Evolutionary conservation across 257 asterid species (phyloP).

Genomic region (Lithospermum erythrorhizon): DNA sequence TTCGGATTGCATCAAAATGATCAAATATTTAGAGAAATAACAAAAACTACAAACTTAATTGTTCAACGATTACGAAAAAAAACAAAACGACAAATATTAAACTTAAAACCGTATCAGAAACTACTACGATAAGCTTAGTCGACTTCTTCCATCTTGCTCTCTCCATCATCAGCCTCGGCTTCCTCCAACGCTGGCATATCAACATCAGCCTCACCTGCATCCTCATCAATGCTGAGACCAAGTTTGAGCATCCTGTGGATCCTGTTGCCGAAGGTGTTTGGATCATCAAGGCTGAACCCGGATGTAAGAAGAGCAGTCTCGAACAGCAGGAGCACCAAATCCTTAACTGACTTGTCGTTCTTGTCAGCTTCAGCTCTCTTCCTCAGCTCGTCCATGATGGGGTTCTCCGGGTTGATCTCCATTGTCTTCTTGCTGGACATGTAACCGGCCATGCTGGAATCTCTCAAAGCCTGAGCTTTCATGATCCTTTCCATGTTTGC

Average conservation of each 20-base stretch:
- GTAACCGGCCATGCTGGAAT: background rate
- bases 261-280: background rate
- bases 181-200: background rate
- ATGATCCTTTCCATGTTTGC: background rate
- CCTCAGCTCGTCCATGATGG: background rate
- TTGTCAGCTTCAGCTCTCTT: background rate
- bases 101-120: too few relatives aligned
- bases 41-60: background rate
- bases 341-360: background rate
- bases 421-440: background rate
- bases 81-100: background rate
- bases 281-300: background rate
- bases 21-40: too few relatives aligned
- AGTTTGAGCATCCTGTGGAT: background rate
- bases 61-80: background rate
- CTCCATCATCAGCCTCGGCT: background rate
- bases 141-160: background rate
- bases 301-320: background rate
- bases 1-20: too few relatives aligned
- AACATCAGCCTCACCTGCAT: background rate
- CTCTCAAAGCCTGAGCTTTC: background rate
- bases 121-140: background rate
- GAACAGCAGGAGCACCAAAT: background rate
- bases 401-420: background rate
- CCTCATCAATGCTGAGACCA: background rate